Conservation (phyloP, 164 flowering plant genomes). For the Echeveria elegans region DNA sequence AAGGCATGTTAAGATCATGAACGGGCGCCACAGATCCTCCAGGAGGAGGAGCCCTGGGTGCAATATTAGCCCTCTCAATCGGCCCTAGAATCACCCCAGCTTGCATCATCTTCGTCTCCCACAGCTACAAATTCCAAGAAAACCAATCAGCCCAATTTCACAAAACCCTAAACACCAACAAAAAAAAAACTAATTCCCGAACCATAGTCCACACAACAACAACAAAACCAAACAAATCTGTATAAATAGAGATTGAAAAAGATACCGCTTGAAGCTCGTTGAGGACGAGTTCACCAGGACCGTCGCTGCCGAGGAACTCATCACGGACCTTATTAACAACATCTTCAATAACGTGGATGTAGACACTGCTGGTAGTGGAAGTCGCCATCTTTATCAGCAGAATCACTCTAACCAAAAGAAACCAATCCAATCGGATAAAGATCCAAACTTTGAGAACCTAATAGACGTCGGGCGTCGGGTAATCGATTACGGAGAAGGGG, state of each 20-base stretch:
- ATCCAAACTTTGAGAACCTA: neutral
- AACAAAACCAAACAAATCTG: neutral
- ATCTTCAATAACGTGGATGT: conserved; percentile 78
- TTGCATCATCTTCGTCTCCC: conserved; percentile 92
- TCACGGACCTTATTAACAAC: conserved; percentile 81
- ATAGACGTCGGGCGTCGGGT: neutral
- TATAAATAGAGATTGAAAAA: neutral
- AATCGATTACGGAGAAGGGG: neutral
- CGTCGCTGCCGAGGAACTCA: conserved; percentile 58
- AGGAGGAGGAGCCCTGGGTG: conserved; percentile 22
- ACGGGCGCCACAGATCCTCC: conserved; percentile 46
- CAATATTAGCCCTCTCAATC: conserved; percentile 42
- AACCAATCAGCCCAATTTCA: neutral
- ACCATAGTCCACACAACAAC: neutral
- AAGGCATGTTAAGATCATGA: conserved; percentile 91
- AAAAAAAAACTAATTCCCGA: neutral
- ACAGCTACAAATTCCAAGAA: conserved; percentile 29
- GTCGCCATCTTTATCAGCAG: conserved; percentile 25
- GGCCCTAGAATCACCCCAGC: conserved; percentile 67
- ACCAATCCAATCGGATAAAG: neutral
- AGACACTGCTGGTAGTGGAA: conserved; percentile 58
- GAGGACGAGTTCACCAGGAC: conserved; percentile 68
- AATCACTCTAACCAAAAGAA: conserved; percentile 13
- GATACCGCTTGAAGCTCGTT: conserved; percentile 77
- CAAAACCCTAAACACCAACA: neutral